Evolutionary conservation across 306 rosid species (phyloP).

Genomic region (Cucurbita moschata): DNA sequence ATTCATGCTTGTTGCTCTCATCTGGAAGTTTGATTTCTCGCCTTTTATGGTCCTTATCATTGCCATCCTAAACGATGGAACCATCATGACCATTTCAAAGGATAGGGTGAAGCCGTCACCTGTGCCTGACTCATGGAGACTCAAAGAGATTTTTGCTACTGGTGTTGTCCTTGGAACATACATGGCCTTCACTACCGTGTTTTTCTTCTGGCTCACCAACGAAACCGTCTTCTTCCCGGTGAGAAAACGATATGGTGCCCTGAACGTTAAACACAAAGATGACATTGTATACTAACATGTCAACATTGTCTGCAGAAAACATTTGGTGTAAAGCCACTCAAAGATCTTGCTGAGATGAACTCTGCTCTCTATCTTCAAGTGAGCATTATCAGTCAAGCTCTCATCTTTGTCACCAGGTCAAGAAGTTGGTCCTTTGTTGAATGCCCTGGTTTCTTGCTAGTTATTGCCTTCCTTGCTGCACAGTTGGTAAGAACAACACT

Average conservation of each 20-base stretch:
- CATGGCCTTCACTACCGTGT: conserved; percentile 70
- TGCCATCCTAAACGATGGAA: conserved; percentile 78
- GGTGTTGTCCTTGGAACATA: conserved; percentile 77
- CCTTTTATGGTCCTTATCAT: conserved; percentile 87
- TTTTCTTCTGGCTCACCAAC: conserved; percentile 58
- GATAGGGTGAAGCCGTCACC: conserved; percentile 93
- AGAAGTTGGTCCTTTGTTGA: conserved; percentile 75
- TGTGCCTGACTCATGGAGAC: conserved; percentile 93
- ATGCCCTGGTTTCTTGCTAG: conserved; percentile 58
- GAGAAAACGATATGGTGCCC: conserved; percentile 11
- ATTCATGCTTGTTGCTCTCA: conserved; percentile 66
- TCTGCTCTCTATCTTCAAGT: conserved; percentile 92
- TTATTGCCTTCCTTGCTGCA: conserved; percentile 55
- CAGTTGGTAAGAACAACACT: conserved; percentile 36
- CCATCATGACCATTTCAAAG: conserved; percentile 94
- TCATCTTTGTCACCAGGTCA: conserved; percentile 83
- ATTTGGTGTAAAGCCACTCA: conserved; percentile 37
- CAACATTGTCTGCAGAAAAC: not conserved
- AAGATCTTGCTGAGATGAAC: conserved; percentile 31
- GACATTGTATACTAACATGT: not conserved
- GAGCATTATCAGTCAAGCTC: conserved; percentile 86
- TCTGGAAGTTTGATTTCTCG: conserved; percentile 81
- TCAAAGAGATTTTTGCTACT: conserved; percentile 69
- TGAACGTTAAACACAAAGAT: not conserved
- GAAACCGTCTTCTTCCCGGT: conserved; percentile 49